phyloP scores from a whole-genome alignment of 192 early-diverging fungal genomes.

The Backusella macrospora region DNA sequence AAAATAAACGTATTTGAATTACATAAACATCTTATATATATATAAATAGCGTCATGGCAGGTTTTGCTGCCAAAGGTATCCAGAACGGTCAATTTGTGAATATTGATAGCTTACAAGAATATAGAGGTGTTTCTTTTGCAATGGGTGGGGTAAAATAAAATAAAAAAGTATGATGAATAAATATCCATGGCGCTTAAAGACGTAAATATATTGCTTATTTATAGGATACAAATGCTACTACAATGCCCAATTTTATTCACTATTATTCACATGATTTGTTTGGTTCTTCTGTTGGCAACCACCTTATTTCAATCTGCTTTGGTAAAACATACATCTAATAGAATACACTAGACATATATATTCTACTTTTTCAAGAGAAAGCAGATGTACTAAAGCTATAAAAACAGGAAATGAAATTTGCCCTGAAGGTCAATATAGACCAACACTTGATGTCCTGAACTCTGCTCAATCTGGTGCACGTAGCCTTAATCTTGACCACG shows the following conservation, averaged over 20 bases:
- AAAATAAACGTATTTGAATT: neutral
- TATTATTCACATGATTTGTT: slow-evolving; percentile 45
- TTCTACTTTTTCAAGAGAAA: neutral
- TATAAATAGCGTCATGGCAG: slow-evolving; percentile 52
- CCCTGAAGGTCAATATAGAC: slow-evolving; percentile 33
- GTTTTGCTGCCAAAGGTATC: slow-evolving; percentile 51
- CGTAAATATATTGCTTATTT: neutral
- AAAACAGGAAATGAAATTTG: slow-evolving; percentile 25
- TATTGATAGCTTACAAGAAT: slow-evolving; percentile 21
- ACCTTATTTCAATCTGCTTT: slow-evolving; percentile 55
- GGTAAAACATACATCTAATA: slow-evolving; percentile 29
- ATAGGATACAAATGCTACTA: slow-evolving; percentile 39
- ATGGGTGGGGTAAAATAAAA: slow-evolving; percentile 50
- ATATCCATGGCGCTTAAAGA: neutral
- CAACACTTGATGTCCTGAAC: slow-evolving; percentile 42
- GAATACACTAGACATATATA: too few species aligned
- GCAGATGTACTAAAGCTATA: neutral
- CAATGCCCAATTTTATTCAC: slow-evolving; percentile 52
- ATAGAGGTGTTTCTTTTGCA: slow-evolving; percentile 56
- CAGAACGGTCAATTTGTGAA: slow-evolving; percentile 19
- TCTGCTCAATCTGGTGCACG: slow-evolving; percentile 60
- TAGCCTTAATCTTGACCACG: slow-evolving; percentile 43
- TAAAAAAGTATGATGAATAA: neutral
- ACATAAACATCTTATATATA: neutral
- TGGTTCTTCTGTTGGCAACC: slow-evolving; percentile 50